Conservation (phyloP, 2,329 filamentous ascomycete genomes). For the Pseudocercospora vitis region DNA sequence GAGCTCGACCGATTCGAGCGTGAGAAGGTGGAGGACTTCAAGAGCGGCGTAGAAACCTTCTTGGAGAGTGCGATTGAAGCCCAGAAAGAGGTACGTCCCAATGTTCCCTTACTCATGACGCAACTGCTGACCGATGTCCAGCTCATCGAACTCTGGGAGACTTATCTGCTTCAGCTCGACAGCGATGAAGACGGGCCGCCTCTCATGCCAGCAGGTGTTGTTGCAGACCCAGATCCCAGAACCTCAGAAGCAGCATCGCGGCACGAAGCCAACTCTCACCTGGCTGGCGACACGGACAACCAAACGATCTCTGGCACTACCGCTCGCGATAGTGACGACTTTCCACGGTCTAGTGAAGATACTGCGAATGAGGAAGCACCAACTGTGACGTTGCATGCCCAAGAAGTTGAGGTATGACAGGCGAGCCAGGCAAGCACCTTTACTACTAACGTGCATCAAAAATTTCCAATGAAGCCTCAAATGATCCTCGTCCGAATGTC, state of each 20-base stretch:
- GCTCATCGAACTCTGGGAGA: constrained; percentile 93
- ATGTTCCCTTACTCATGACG: constrained; percentile 1
- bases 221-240: constrained; percentile 24
- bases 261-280: constrained; percentile 21
- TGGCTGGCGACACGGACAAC: constrained; percentile 21
- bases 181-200: constrained; percentile 74
- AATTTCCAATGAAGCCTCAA: no score
- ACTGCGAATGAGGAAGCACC: constrained; percentile 14
- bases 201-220: constrained; percentile 34
- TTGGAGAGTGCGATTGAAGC: constrained; percentile 95
- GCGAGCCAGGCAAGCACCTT: no score
- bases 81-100: constrained; percentile 81
- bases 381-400: constrained; percentile 5
- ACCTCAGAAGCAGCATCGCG: constrained; percentile 22
- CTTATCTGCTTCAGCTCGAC: constrained; percentile 93
- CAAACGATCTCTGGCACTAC: constrained; percentile 25
- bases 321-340: constrained; percentile 24
- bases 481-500: no score
- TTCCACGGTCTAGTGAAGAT: constrained; percentile 19
- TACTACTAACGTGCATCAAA: no score
- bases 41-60: constrained; percentile 96
- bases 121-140: constrained; percentile 39
- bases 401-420: constrained; percentile 17
- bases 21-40: constrained; percentile 99
- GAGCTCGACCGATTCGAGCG: constrained; percentile 93